phyloP scores from a whole-genome alignment of 2,329 filamentous ascomycete genomes.

The Hymenoscyphus scutula region DNA sequence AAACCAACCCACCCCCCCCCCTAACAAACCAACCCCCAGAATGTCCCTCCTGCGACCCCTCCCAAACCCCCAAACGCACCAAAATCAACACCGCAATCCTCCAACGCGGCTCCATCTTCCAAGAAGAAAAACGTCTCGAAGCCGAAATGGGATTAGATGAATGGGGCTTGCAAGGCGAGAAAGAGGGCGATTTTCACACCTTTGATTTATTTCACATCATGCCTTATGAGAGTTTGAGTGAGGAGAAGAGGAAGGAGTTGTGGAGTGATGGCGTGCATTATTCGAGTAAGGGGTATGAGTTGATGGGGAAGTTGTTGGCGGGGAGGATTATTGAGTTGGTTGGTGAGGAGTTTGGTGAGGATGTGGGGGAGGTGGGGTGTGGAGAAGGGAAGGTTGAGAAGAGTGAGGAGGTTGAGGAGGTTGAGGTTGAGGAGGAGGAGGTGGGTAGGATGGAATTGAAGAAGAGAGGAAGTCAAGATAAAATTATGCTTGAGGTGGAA shows the following conservation, averaged over 20 bases:
- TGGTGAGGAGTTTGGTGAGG: slow-evolving; percentile 40
- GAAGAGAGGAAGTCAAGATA: background rate
- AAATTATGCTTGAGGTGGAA: background rate
- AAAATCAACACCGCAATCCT: slow-evolving; percentile 9
- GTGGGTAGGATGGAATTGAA: background rate
- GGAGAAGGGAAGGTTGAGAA: background rate
- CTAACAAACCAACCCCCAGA: no score
- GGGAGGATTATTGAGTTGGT: slow-evolving; percentile 46
- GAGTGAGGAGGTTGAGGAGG: background rate
- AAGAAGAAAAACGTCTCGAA: background rate
- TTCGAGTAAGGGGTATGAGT: slow-evolving; percentile 56
- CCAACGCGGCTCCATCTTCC: background rate
- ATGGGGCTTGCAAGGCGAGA: background rate
- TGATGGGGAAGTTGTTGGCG: slow-evolving; percentile 58
- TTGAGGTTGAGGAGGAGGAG: background rate
- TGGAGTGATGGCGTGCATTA: slow-evolving; percentile 58
- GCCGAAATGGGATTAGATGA: background rate
- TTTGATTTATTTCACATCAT: slow-evolving; percentile 52
- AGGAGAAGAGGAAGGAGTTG: slow-evolving; percentile 17
- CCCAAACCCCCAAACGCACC: background rate
- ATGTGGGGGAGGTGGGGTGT: slow-evolving; percentile 43
- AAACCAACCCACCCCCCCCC: no score
- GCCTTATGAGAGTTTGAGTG: slow-evolving; percentile 51
- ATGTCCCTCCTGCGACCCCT: slow-evolving; percentile 29
- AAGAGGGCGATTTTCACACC: background rate